Evolutionary conservation across 106 monocot genomes (phyloP).

Genomic region (Dendrobium chrysotoxum): DNA sequence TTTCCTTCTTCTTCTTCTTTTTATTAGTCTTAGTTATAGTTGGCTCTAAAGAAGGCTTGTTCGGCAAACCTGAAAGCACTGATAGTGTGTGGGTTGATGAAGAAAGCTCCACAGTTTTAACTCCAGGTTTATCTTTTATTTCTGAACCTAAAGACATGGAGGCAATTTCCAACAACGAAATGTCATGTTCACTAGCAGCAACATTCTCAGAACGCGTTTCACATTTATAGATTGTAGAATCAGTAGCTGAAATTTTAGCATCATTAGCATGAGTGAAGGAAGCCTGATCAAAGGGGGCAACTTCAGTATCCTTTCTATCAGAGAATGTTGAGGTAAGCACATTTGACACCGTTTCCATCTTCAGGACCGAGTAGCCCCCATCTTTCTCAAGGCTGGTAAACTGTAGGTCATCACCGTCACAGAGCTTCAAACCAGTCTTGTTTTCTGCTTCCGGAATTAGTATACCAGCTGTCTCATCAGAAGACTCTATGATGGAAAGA

Average conservation of each 20-base stretch:
- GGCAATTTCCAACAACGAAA: constrained; percentile 4
- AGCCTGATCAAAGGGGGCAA: constrained; percentile 2
- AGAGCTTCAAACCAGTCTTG: neutral
- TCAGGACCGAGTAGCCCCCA: neutral
- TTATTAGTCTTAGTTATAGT: constrained; percentile 19
- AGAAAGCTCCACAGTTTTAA: constrained; percentile 7
- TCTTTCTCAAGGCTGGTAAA: neutral
- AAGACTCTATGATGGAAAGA: constrained; percentile 13
- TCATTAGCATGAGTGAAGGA: neutral
- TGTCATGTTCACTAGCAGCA: constrained; percentile 2
- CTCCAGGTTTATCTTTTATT: constrained; percentile 5
- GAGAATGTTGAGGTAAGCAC: neutral
- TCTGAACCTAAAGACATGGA: neutral
- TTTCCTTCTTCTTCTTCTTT: constrained; percentile 47
- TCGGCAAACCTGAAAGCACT: constrained; percentile 18
- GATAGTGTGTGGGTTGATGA: neutral
- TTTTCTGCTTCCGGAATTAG: constrained; percentile 1
- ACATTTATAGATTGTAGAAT: neutral
- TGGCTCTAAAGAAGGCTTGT: constrained; percentile 21
- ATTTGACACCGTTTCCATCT: neutral
- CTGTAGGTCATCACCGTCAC: neutral
- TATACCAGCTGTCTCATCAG: neutral
- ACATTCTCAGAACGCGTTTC: constrained; percentile 9
- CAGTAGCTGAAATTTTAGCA: neutral
- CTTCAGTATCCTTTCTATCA: constrained; percentile 7